Evolutionary conservation across 23 red algal genomes (phyloP), one percentile per base, ranked within the genome.

Genomic region (Chondrus crispus): DNA sequence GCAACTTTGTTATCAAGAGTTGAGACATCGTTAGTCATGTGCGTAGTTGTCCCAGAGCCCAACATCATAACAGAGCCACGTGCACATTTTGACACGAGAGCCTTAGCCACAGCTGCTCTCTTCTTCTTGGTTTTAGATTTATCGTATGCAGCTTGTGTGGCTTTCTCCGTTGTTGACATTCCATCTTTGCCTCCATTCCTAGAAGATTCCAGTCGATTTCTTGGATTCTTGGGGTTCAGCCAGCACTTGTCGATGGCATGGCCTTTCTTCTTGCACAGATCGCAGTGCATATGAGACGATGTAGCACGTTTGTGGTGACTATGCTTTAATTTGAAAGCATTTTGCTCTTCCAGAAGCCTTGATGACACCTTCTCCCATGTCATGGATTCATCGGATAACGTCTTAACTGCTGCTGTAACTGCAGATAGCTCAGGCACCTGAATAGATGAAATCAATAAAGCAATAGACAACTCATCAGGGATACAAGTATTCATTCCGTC

Each of bases 31-130:
- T 47, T 29, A 24, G 63, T 70, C 84, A 88, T 53, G 16, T 88
- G 64, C 13, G 64, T 49, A 7, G 84, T 88, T 49, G 84, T 46
- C 28, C 2, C 84, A 72, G 84, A 74, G 54, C 73, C n/a, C 4
- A 88, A 29, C 84, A 88, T 88, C 16, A 52, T 66, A 55, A 5
- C 14, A 82, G 46, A 60, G 51, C 77, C 29, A 82, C 58, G n/a
- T n/a, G n/a, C n/a, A n/a, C n/a, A n/a, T n/a, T n/a, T n/a, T n/a
- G n/a, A n/a, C n/a, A n/a, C n/a, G n/a, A n/a, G n/a, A n/a, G n/a
- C n/a, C n/a, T n/a, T n/a, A n/a, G n/a, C n/a, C n/a, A n/a, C n/a
- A n/a, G n/a, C n/a, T n/a, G n/a, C n/a, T n/a, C n/a, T n/a, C n/a
- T n/a, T n/a, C n/a, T n/a, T n/a, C n/a, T n/a, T n/a, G n/a, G n/a